Percentiles rank a stretch among this genome's conserved stretches.
phyloP scores from a whole-genome alignment of 306 rosid species.

The Dalbergia cultrata region DNA sequence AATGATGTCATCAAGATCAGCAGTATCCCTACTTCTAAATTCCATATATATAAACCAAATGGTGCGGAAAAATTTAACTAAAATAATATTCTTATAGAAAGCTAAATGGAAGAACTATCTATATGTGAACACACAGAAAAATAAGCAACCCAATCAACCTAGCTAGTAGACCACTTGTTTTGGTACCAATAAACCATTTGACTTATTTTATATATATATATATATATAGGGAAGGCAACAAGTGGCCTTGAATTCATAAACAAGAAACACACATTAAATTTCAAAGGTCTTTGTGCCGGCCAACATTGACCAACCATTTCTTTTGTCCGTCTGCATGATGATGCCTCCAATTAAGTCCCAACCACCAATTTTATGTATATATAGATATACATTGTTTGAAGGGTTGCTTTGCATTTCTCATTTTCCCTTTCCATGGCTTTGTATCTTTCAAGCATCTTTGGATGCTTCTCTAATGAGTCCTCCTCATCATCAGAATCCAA shows the following conservation, averaged over 20 bases:
- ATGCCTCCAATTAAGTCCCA: background rate
- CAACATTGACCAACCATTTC: constrained; percentile 42
- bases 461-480: constrained; percentile 60
- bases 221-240: background rate
- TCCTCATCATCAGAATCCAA: constrained; percentile 44
- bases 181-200: constrained; percentile 23
- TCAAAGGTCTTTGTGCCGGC: background rate
- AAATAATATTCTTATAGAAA: background rate
- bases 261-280: background rate
- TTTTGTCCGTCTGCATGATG: background rate
- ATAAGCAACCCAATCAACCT: background rate
- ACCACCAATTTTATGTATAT: background rate
- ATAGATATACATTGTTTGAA: background rate
- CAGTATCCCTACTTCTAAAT: background rate
- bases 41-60: background rate
- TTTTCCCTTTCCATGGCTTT: constrained; percentile 42
- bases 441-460: constrained; percentile 57
- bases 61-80: background rate
- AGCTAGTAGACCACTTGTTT: background rate
- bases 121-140: background rate
- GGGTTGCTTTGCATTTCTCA: background rate
- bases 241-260: constrained; percentile 17
- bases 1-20: background rate
- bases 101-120: background rate
- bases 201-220: background rate